Evolutionary conservation across 345 rosid species (phyloP).

Genomic region (Syzygium jambos): DNA sequence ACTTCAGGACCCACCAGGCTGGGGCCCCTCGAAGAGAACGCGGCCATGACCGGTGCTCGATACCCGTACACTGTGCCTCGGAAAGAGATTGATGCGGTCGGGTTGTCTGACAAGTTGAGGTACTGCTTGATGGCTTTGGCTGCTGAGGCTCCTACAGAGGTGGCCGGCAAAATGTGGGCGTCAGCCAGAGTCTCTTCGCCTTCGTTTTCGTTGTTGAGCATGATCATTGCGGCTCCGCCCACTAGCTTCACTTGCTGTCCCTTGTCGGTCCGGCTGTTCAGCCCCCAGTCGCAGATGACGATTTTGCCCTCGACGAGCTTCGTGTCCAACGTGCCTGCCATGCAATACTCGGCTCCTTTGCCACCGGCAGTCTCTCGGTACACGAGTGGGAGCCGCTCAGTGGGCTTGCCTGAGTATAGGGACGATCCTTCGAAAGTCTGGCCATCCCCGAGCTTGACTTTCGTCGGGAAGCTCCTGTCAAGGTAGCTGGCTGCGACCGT

Average conservation of each 20-base stretch:
- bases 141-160: slow-evolving; percentile 35
- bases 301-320: slow-evolving; percentile 45
- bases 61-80: slow-evolving; percentile 43
- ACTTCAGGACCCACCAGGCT: slow-evolving; percentile 39
- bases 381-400: slow-evolving; percentile 30
- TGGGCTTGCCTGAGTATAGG: slow-evolving; percentile 26
- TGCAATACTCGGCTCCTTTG: slow-evolving; percentile 33
- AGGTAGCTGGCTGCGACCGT: slow-evolving; percentile 81
- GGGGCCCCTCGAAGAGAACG: slow-evolving; percentile 83
- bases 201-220: slow-evolving; percentile 29
- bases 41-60: slow-evolving; percentile 59
- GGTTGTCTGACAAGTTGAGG: slow-evolving; percentile 23
- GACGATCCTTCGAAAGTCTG: slow-evolving; percentile 37
- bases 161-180: slow-evolving; percentile 58
- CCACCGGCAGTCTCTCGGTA: slow-evolving; percentile 48
- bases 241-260: slow-evolving; percentile 31
- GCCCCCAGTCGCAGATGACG: slow-evolving; percentile 46
- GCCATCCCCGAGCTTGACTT: slow-evolving; percentile 43
- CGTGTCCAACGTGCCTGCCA: slow-evolving; percentile 8
- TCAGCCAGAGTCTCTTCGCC: slow-evolving; percentile 68
- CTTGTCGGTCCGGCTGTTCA: slow-evolving; percentile 32
- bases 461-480: slow-evolving; percentile 58
- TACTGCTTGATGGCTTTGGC: slow-evolving; percentile 32
- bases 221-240: slow-evolving; percentile 68
- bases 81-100: slow-evolving; percentile 48